Conservation (phyloP, 2,329 filamentous ascomycete genomes). For the Grosmannia clavigera region DNA sequence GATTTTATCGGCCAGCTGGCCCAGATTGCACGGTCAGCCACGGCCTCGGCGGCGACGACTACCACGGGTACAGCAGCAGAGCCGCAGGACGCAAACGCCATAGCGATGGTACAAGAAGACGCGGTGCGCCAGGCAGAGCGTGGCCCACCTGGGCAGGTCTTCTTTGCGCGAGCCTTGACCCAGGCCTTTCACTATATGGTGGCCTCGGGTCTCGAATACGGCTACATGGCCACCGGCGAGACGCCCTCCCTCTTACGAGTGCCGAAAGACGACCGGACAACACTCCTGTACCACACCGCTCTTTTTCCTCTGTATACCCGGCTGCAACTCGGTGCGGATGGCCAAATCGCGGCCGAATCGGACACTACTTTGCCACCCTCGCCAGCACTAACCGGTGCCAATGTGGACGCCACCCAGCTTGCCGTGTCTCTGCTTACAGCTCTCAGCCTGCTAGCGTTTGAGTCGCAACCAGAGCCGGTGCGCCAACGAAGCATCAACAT, state of each 20-base stretch:
- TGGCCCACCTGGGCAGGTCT: slow-evolving; percentile 3
- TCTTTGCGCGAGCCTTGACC: slow-evolving; percentile 3
- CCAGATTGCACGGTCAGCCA: no score
- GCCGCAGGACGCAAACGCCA: neutral
- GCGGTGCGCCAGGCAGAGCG: neutral
- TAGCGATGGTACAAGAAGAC: slow-evolving; percentile 1
- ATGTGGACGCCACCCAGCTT: neutral
- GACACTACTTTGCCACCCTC: neutral
- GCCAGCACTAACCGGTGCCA: neutral
- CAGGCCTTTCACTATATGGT: slow-evolving; percentile 8
- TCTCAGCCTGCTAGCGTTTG: slow-evolving; percentile 1
- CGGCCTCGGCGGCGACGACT: no score
- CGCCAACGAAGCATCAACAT: slow-evolving; percentile 1
- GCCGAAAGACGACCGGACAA: neutral
- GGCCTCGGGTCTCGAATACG: neutral
- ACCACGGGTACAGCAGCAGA: no score
- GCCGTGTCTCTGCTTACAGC: neutral
- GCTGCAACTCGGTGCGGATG: neutral
- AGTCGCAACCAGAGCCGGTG: neutral
- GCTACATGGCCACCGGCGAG: slow-evolving; percentile 5
- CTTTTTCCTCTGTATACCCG: neutral
- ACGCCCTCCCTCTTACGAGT: slow-evolving; percentile 3
- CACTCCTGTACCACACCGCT: slow-evolving; percentile 4
- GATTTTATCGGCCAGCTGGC: no score
- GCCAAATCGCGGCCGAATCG: neutral